Conservation (phyloP, 495 filamentous ascomycete genomes). For the Aspergillus biplanus region DNA sequence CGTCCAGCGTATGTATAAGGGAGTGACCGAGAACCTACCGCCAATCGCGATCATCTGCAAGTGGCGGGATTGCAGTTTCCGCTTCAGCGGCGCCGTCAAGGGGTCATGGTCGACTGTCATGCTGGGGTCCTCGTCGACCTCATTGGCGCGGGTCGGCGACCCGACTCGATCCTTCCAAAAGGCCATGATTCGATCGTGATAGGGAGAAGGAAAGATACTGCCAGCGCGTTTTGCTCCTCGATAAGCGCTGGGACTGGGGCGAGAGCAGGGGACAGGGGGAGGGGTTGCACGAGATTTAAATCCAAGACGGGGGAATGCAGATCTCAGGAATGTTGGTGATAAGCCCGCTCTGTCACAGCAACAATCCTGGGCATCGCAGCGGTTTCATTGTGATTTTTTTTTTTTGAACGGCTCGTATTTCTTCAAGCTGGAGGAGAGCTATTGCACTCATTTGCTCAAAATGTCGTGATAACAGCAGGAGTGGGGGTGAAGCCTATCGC, state of each 20-base stretch:
- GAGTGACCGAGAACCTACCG: constrained; percentile 27
- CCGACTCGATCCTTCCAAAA: constrained; percentile 3
- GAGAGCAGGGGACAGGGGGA: no score
- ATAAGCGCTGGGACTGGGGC: no score
- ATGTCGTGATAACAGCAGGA: constrained; percentile 39
- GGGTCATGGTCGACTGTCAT: constrained; percentile 25
- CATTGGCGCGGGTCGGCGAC: constrained; percentile 20
- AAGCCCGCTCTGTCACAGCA: no score
- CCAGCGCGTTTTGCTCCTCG: no score
- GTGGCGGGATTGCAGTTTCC: constrained; percentile 67
- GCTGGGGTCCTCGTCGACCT: constrained; percentile 9
- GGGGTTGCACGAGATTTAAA: no score
- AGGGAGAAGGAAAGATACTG: no score
- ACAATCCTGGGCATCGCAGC: background rate
- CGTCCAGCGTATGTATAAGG: constrained; percentile 34
- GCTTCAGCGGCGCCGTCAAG: constrained; percentile 38
- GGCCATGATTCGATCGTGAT: background rate
- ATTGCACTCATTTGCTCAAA: constrained; percentile 30
- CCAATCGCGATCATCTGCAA: constrained; percentile 74
- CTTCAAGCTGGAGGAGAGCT: background rate
- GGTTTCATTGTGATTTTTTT: background rate
- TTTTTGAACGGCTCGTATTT: background rate
- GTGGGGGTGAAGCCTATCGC: constrained; percentile 7
- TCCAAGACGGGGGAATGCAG: no score
- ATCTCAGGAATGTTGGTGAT: no score